phyloP scores from a whole-genome alignment of 768 basidiomycete genomes.

The Lactarius pseudohatsudake region DNA sequence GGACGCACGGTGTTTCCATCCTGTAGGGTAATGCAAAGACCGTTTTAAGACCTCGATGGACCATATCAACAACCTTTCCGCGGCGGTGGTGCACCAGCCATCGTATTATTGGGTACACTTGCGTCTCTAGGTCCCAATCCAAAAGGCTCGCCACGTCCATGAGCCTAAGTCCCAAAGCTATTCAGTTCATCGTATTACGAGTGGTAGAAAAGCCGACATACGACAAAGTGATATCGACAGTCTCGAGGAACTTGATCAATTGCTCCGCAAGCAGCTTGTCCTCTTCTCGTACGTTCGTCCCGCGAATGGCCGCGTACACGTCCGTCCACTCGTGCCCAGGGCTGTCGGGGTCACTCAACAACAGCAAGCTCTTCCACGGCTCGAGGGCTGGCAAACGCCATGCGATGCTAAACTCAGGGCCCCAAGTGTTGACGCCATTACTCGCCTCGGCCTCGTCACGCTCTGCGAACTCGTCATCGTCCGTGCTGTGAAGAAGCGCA shows the following conservation, averaged over 20 bases:
- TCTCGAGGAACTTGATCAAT: conserved; percentile 72
- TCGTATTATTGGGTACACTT: conserved; percentile 87
- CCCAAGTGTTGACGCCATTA: conserved; percentile 58
- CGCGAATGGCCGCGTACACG: conserved; percentile 58
- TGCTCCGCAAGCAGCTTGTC: conserved; percentile 70
- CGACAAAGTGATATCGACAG: conserved; percentile 73
- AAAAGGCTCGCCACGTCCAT: conserved; percentile 77
- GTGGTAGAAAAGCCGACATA: conserved; percentile 40
- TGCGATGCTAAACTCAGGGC: conserved; percentile 64
- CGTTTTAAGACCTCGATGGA: conserved; percentile 77
- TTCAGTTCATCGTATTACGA: conserved; percentile 2
- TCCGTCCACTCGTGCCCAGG: conserved; percentile 46
- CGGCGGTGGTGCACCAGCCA: conserved; percentile 90
- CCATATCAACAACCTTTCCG: conserved; percentile 85
- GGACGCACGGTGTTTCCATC: conserved; percentile 58
- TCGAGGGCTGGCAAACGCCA: conserved; percentile 72
- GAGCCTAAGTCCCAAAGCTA: conserved; percentile 41
- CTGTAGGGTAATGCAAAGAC: conserved; percentile 73
- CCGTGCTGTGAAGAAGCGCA: conserved; percentile 63
- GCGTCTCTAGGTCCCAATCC: conserved; percentile 80
- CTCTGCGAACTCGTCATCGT: conserved; percentile 52
- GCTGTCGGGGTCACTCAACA: conserved; percentile 59
- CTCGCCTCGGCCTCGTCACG: conserved; percentile 48
- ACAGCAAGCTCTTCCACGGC: conserved; percentile 91
- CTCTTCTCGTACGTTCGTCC: conserved; percentile 59